These are phyloP conservation scores for Adansonia gregorii DNA, from an alignment of 441 rosid species.

Conservation along the genomic window DNA sequence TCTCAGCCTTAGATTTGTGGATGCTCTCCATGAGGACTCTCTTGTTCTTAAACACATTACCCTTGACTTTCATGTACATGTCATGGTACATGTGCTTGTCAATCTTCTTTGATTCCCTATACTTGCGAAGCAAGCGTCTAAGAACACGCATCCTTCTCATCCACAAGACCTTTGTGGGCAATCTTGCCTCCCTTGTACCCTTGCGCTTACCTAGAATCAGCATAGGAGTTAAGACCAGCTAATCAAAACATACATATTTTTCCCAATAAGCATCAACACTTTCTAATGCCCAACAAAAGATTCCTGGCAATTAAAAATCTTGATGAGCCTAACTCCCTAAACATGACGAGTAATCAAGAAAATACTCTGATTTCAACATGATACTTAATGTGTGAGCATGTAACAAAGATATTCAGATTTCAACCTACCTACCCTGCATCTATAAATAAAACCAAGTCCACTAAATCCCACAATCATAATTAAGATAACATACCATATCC, in stretches of 20 bases:
- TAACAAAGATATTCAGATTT: background rate
- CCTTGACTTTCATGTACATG: slow-evolving; percentile 90
- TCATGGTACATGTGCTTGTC: slow-evolving; percentile 84
- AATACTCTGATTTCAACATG: background rate
- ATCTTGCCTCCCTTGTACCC: slow-evolving; percentile 46
- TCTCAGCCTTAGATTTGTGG: slow-evolving; percentile 59
- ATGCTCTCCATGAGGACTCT: slow-evolving; percentile 53
- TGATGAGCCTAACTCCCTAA: background rate
- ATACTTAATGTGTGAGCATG: background rate
- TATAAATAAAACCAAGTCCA: background rate
- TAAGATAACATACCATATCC: slow-evolving; percentile 44
- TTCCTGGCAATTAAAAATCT: background rate
- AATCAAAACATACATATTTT: background rate
- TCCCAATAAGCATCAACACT: background rate
- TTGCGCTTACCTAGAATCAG: slow-evolving; percentile 41
- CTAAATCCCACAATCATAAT: background rate
- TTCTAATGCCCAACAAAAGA: background rate
- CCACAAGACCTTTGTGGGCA: slow-evolving; percentile 41
- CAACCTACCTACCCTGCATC: background rate
- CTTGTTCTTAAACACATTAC: slow-evolving; percentile 80
- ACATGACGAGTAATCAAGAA: background rate
- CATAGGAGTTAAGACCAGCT: background rate
- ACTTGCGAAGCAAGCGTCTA: slow-evolving; percentile 63
- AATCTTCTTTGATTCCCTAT: slow-evolving; percentile 57
- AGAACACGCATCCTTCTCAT: slow-evolving; percentile 61